Evolutionary conservation across 176 grass and related monocot genomes (phyloP), one percentile per base, ranked within the genome.

Genomic region (Pontederia crassipes): DNA sequence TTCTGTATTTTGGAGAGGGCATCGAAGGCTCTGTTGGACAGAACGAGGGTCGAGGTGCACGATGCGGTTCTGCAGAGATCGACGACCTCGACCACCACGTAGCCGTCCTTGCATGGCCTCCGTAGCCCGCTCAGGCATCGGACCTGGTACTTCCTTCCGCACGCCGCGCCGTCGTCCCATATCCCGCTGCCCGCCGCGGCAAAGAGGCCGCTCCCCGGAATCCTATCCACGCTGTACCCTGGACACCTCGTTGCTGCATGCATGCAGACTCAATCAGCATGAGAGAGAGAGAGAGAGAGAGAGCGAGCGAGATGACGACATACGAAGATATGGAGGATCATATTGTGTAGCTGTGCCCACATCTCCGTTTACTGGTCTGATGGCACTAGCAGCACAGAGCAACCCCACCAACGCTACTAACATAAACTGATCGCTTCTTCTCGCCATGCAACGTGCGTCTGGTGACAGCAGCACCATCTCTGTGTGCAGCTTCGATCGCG

Each of bases 81-180:
- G 2, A 81, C 79, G 3, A 81, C 79, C 66, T 72, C 29, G 58
- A 81, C 73, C 0, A 72, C 61, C 12, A 72, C 46, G 9, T 46
- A 61, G 57, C 66, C 67, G 20, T 76, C 72, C 26, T 70, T 75
- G 72, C 79, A 81, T 9, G 79, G 73, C n/a, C 79, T 27, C 46
- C 52, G 52, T 47, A 72, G 64, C 54, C 79, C 72, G 6, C 79
- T 81, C 61, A 81, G 57, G 52, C 79, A 81, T 29, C 67, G 54
- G 28, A 81, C 28, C 59, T 50, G 66, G 8, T 81, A 81, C 74
- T 52, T 76, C 61, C 79, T 71, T 12, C 79, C 79, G 47, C 79
- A 81, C 28, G 72, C 66, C 7, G 79, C 79, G 4, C 79, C 79
- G 17, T 81, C 72, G 67, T 81, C 73, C 79, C 79, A 76, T 45